Percentiles rank a stretch among this genome's conserved stretches.
Conservation (phyloP, 306 rosid genomes). For the Castanea sativa region DNA sequence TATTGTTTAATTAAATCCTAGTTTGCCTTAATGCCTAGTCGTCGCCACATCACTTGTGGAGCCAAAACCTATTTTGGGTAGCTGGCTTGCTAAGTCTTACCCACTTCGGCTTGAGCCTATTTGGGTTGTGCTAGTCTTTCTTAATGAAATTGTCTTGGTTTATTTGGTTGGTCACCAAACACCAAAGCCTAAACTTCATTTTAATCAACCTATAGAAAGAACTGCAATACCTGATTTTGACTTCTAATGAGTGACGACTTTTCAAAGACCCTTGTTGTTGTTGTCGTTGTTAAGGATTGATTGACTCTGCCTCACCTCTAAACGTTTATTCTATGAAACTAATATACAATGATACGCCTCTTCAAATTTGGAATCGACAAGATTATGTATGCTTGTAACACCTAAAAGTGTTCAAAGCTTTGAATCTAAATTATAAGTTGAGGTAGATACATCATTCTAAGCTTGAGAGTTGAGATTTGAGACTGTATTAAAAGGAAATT, state of each 20-base stretch:
- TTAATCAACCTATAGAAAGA: background rate
- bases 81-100: too few relatives aligned
- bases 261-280: background rate
- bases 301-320: background rate
- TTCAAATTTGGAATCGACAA: background rate
- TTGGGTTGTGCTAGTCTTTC: background rate
- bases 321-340: background rate
- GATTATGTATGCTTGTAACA: background rate
- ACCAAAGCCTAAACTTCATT: background rate
- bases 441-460: background rate
- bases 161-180: constrained; percentile 19
- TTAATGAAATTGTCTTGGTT: background rate
- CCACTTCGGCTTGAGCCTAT: too few relatives aligned
- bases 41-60: background rate
- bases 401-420: background rate
- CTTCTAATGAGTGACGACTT: background rate
- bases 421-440: background rate
- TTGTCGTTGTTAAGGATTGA: background rate
- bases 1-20: background rate
- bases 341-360: background rate
- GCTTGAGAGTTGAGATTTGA: background rate
- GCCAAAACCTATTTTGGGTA: background rate
- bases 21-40: background rate
- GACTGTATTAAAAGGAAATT: too few relatives aligned
- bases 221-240: background rate